Evolutionary conservation across 2,329 filamentous ascomycete species (phyloP).

Genomic region (Penicillium verrucosum): DNA sequence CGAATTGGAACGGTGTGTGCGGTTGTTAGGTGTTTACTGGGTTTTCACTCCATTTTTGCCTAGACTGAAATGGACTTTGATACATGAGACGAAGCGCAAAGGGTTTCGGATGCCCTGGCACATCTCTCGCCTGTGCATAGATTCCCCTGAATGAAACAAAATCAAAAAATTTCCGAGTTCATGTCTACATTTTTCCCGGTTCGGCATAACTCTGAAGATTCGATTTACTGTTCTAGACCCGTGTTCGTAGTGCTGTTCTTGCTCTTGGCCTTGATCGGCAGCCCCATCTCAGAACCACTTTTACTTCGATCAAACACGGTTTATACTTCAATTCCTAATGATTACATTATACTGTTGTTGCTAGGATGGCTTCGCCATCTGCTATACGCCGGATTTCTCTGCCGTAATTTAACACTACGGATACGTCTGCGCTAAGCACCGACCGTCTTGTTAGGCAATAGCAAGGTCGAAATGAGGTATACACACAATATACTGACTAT

Average conservation of each 20-base stretch:
- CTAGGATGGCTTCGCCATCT: neutral
- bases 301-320: neutral
- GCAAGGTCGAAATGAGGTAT: conserved; percentile 69
- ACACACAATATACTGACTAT: conserved; percentile 30
- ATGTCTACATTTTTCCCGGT: conserved; percentile 3
- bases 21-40: conserved; percentile 39
- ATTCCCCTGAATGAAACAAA: conserved; percentile 45
- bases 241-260: conserved; percentile 1
- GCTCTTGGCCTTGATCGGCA: neutral
- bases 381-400: neutral
- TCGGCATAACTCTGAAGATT: neutral
- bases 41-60: conserved; percentile 33
- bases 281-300: too few relatives aligned
- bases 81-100: conserved; percentile 40
- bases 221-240: neutral
- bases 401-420: conserved; percentile 40
- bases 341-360: too few relatives aligned
- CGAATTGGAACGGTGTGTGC: conserved; percentile 29
- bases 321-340: too few relatives aligned
- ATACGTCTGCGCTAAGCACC: conserved; percentile 84
- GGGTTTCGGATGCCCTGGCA: conserved; percentile 40
- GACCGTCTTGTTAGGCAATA: conserved; percentile 68
- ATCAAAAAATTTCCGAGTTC: conserved; percentile 38
- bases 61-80: conserved; percentile 33
- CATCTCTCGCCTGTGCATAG: conserved; percentile 42